phyloP scores from a whole-genome alignment of 2,329 filamentous ascomycete species.

The Exophiala xenobiotica region DNA sequence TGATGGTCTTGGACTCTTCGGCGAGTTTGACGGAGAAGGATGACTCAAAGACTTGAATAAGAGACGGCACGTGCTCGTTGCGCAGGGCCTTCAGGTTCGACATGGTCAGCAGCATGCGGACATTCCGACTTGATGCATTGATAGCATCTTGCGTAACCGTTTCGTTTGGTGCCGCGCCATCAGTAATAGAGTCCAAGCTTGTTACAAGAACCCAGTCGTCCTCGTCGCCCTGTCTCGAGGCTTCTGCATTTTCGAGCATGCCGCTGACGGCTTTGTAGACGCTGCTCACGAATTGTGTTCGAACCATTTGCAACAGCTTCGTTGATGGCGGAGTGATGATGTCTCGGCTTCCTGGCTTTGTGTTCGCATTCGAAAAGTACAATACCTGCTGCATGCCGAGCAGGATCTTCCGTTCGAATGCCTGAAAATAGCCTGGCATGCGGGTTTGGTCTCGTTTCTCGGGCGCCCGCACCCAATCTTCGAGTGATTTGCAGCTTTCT shows the following conservation, averaged over 20 bases:
- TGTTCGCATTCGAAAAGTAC: slow-evolving; percentile 83
- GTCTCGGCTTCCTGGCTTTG: slow-evolving; percentile 68
- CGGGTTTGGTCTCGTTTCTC: slow-evolving; percentile 85
- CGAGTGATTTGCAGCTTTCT: slow-evolving; percentile 85
- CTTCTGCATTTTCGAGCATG: slow-evolving; percentile 95
- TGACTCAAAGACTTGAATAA: slow-evolving; percentile 92
- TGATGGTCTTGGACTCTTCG: slow-evolving; percentile 88
- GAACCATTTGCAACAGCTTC: slow-evolving; percentile 86
- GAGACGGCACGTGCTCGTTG: slow-evolving; percentile 75
- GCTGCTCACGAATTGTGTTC: slow-evolving; percentile 88
- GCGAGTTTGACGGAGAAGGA: slow-evolving; percentile 92
- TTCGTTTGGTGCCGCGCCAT: slow-evolving; percentile 37
- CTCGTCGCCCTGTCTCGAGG: slow-evolving; percentile 62
- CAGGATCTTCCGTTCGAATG: slow-evolving; percentile 80
- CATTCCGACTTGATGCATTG: slow-evolving; percentile 66
- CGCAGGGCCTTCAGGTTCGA: slow-evolving; percentile 87
- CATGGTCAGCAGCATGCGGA: slow-evolving; percentile 89
- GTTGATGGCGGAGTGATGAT: slow-evolving; percentile 82
- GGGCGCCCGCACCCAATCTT: slow-evolving; percentile 84
- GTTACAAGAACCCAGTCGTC: slow-evolving; percentile 53
- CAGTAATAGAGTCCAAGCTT: slow-evolving; percentile 33
- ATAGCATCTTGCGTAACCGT: slow-evolving; percentile 50
- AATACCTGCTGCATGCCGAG: slow-evolving; percentile 91
- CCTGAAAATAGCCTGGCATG: slow-evolving; percentile 82
- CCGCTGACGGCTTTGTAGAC: slow-evolving; percentile 91